Evolutionary conservation across 345 rosid genomes (phyloP), one percentile per base, ranked within the genome.

Genomic region (Populus pruinosa): DNA sequence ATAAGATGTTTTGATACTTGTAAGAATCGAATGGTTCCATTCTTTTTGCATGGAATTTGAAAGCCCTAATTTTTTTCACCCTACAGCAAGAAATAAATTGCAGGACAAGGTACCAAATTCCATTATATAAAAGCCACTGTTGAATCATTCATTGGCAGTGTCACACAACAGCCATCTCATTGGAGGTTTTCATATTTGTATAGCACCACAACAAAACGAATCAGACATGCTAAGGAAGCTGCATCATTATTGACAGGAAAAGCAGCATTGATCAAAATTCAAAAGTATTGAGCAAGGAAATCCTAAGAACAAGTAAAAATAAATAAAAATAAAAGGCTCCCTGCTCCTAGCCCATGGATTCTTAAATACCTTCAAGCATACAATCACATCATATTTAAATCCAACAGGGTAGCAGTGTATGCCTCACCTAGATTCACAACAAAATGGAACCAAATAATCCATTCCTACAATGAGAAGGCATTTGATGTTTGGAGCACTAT

Each of bases 401-500:
- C 23, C 59, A 53, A 53, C 59, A 13, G 50, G 23, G 29, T 38
- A 59, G 13, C 70, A 44, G 43, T 84, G 85, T 88, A 56, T 70
- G 79, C 80, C 83, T 75, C 63, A 78, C 43, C 61, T 9, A 74
- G 70, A 62, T 76, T 72, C 59, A 50, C n/a, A 62, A 16, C 73
- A 78, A 84, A 81, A 69, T 47, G 81, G 87, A 82, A 88, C 69
- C 73, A 63, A 82, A 63, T 14, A 35, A 77, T 85, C 85, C 83
- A 78, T 85, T 81, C 86, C 41, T 62, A 41, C 63, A 59, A 68
- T 74, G 79, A 78, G 75, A 78, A 74, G 78, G 86, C 85, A 78
- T 84, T 85, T 77, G 0, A 79, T 88, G 76, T 89, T 65, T 43
- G 91, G 88, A 90, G 90, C 93, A 84, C 75, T 75, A 88, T 89